Percentiles rank a stretch among this genome's conserved stretches.
These are phyloP conservation scores for Saturnispora halmiae DNA, from an alignment of 805 yeast species.

Conservation along the genomic window DNA sequence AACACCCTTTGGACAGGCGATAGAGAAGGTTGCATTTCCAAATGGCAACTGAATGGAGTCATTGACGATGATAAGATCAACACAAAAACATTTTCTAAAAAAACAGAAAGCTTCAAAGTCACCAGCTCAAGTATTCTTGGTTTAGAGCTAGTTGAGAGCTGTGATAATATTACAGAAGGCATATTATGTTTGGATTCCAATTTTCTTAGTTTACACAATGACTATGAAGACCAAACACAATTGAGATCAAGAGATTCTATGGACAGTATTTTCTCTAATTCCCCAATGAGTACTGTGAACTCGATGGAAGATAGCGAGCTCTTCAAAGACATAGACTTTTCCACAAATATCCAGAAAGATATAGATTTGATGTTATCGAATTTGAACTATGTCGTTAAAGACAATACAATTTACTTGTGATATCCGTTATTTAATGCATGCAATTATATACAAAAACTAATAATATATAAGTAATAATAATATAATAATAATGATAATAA, in stretches of 20 bases:
- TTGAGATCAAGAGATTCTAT: not conserved
- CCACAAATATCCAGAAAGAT: conserved; percentile 8
- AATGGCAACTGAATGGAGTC: conserved; percentile 44
- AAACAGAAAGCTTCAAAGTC: conserved; percentile 1
- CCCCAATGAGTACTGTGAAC: not conserved
- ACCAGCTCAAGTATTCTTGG: conserved; percentile 42
- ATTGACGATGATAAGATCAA: too few relatives aligned
- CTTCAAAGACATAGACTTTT: too few relatives aligned
- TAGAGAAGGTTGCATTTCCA: conserved; percentile 56
- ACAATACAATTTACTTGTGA: conserved; percentile 15
- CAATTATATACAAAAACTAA: not conserved
- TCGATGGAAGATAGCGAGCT: too few relatives aligned
- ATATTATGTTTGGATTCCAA: conserved; percentile 46
- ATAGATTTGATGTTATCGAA: conserved; percentile 12
- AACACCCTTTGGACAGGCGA: conserved; percentile 45
- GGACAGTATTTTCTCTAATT: not conserved
- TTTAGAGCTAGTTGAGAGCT: conserved; percentile 32
- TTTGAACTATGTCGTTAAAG: conserved; percentile 15
- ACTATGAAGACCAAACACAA: not conserved
- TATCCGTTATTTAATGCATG: not conserved
- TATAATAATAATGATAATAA: not conserved
- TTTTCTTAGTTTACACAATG: conserved; percentile 47
- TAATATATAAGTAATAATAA: not conserved
- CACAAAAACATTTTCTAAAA: not conserved
- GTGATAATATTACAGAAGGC: conserved; percentile 16